phyloP scores from a whole-genome alignment of 2,329 filamentous ascomycete genomes.

The Fusarium nelsonii region DNA sequence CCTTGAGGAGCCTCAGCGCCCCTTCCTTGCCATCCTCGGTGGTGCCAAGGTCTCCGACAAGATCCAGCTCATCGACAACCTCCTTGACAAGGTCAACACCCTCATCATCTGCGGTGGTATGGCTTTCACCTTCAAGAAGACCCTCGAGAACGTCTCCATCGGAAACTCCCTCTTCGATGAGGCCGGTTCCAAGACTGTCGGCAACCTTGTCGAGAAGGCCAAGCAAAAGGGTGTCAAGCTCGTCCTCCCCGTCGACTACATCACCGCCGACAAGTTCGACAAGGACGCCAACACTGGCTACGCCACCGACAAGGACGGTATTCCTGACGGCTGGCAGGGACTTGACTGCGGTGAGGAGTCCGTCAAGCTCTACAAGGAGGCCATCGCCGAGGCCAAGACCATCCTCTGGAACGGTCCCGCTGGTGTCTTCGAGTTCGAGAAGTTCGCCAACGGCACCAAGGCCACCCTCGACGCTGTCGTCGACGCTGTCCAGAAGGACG shows the following conservation, averaged over 20 bases:
- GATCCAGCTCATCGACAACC: slow-evolving; percentile 99
- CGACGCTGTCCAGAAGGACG: slow-evolving; percentile 76
- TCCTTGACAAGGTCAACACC: slow-evolving; percentile 97
- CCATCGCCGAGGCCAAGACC: slow-evolving; percentile 90
- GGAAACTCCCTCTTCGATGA: slow-evolving; percentile 94
- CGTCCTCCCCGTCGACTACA: slow-evolving; percentile 92
- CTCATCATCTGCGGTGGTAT: slow-evolving; percentile 97
- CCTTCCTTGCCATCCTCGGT: slow-evolving; percentile 98
- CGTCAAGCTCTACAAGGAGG: slow-evolving; percentile 86
- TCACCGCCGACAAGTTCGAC: slow-evolving; percentile 95
- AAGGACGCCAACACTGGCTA: slow-evolving; percentile 83
- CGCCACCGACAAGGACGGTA: slow-evolving; percentile 88
- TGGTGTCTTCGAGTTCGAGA: slow-evolving; percentile 97
- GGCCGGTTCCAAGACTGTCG: slow-evolving; percentile 91
- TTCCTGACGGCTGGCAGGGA: slow-evolving; percentile 98
- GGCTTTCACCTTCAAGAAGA: slow-evolving; percentile 99
- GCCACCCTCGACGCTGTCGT: slow-evolving; percentile 90
- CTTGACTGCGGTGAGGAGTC: slow-evolving; percentile 94
- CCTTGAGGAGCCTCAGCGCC: slow-evolving; percentile 90
- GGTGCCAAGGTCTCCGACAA: slow-evolving; percentile 99
- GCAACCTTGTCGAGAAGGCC: slow-evolving; percentile 90
- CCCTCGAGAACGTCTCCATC: slow-evolving; percentile 89
- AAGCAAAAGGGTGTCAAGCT: slow-evolving; percentile 97
- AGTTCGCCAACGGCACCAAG: slow-evolving; percentile 94
- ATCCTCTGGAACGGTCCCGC: slow-evolving; percentile 99